These are phyloP conservation scores for Entamoeba nuttalli DNA, from an alignment of 208 protist genomes.

Conservation along the genomic window DNA sequence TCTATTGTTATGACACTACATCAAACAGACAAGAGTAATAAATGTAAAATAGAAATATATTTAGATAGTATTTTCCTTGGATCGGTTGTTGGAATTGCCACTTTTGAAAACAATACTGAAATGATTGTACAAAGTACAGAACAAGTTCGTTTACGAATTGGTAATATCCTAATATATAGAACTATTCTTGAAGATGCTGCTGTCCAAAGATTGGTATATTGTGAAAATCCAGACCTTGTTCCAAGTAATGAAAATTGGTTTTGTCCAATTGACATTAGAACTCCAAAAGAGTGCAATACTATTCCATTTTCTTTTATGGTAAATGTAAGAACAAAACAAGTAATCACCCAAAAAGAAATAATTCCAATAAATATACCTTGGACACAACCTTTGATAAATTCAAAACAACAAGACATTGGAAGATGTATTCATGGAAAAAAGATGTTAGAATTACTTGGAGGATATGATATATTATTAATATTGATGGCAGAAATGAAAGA, in stretches of 20 bases:
- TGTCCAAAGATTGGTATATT: background rate
- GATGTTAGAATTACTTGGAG: background rate
- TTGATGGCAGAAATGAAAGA: background rate
- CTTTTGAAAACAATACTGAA: background rate
- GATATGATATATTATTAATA: background rate
- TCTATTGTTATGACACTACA: background rate
- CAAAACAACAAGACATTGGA: background rate
- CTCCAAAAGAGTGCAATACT: background rate
- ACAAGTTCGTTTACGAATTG: background rate
- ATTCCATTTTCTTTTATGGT: background rate
- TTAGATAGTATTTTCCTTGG: background rate
- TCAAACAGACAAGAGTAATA: background rate
- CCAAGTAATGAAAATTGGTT: background rate
- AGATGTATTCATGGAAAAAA: background rate
- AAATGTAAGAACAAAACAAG: background rate
- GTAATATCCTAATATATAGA: background rate
- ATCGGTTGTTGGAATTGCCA: background rate
- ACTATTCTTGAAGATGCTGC: background rate
- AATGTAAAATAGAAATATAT: background rate
- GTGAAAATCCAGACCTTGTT: background rate
- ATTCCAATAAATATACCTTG: background rate
- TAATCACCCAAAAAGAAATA: background rate
- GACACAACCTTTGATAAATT: background rate
- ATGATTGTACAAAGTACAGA: background rate
- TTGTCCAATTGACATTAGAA: background rate